Percentiles rank a stretch among this genome's conserved stretches.
These are phyloP conservation scores for Paraleonurus japonicus DNA, from an alignment of 257 asterid genomes.

Conservation along the genomic window DNA sequence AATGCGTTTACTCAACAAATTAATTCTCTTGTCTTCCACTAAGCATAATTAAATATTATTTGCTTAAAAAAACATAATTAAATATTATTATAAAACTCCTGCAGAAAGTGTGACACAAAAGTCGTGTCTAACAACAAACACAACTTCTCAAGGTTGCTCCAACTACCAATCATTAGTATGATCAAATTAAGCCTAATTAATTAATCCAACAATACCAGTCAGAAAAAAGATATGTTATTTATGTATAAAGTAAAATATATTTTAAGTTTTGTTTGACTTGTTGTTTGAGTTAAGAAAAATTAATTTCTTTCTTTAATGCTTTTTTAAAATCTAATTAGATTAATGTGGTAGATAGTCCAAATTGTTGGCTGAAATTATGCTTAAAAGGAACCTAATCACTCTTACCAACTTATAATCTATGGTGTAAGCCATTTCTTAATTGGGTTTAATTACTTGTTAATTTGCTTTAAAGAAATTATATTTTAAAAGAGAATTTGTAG, in stretches of 20 bases:
- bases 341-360: constrained; percentile 12
- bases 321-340: not conserved
- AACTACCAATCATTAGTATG: constrained; percentile 39
- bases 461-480: not conserved
- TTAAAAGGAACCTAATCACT: constrained; percentile 16
- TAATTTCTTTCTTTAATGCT: not conserved
- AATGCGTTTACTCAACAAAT: constrained; percentile 32
- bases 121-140: constrained; percentile 35
- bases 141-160: constrained; percentile 24
- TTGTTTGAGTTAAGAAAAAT: constrained; percentile 12
- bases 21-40: constrained; percentile 33
- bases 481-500: not conserved
- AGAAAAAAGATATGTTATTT: not conserved
- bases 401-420: constrained; percentile 11
- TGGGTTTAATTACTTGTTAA: not conserved
- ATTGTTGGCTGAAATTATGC: constrained; percentile 21
- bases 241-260: not conserved
- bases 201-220: not conserved
- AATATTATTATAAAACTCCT: not conserved
- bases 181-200: constrained; percentile 17
- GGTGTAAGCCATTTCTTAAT: not conserved
- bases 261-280: constrained; percentile 23
- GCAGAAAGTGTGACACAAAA: constrained; percentile 22
- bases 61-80: no score
- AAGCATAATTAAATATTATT: not conserved